Base-by-base conservation (phyloP, 75 land plant genomes). In the Selaginella tamariscina region DNA sequence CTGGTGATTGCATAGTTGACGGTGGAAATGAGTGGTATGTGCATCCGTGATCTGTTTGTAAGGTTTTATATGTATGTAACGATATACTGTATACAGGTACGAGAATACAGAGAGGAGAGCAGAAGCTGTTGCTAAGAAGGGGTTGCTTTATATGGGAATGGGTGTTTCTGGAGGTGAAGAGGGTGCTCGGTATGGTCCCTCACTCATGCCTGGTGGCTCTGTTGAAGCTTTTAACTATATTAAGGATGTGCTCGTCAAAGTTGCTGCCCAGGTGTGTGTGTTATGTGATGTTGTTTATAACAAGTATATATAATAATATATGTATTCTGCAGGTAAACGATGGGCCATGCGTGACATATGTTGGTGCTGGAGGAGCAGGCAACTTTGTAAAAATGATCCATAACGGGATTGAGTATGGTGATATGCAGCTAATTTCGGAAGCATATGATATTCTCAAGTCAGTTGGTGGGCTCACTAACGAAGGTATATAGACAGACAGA, bases 1-100 rank as follows among this genome's bases (percentile, higher is more conserved):
- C 75, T 9, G 87, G 87, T 22, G 87, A 85, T 31, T 85, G 87
- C 64, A 82, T 85, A 24, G 65, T 85, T 65, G 87, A 82, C 65
- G 85, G 87, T 27, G 87, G 87, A 1, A 85, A 85, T 77, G 87
- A 85, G 67, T 85, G 85, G 85, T 84, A 82, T 71, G n/a, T n/a
- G n/a, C n/a, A n/a, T n/a, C n/a, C n/a, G n/a, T n/a, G n/a, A n/a
- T n/a, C n/a, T n/a, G n/a, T n/a, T n/a, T n/a, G n/a, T n/a, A n/a
- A n/a, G n/a, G n/a, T n/a, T n/a, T n/a, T n/a, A n/a, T n/a, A n/a
- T n/a, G n/a, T n/a, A n/a, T n/a, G n/a, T n/a, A n/a, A n/a, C n/a
- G n/a, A n/a, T n/a, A n/a, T n/a, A n/a, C n/a, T n/a, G n/a, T n/a
- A n/a, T n/a, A n/a, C n/a, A n/a, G n/a, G n/a, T 39, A 39, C 49